These are phyloP conservation scores for Urtica urens DNA, from an alignment of 306 rosid genomes.

Conservation along the genomic window DNA sequence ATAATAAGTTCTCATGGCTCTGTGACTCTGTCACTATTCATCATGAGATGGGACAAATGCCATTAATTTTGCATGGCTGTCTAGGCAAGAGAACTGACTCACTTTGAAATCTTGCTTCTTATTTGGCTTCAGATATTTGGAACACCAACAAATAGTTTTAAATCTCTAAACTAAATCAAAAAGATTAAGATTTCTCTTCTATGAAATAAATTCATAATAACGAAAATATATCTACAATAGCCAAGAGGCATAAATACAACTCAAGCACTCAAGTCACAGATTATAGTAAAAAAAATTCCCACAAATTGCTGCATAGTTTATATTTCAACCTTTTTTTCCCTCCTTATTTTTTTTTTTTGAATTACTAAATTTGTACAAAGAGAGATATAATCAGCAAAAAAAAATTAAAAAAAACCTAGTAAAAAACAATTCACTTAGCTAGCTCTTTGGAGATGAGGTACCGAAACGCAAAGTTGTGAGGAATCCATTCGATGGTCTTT, in stretches of 20 bases:
- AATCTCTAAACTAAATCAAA: neutral
- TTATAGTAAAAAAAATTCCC: conserved; percentile 3
- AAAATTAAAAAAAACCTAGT: conserved; percentile 12
- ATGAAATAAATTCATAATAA: too few species aligned
- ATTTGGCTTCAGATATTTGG: neutral
- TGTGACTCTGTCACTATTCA: too few species aligned
- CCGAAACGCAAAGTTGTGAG: conserved; percentile 71
- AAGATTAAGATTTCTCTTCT: too few species aligned
- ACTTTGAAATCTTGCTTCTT: too few species aligned
- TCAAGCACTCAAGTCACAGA: too few species aligned
- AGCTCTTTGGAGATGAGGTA: conserved; percentile 80
- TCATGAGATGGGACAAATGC: neutral
- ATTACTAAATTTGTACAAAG: conserved; percentile 40
- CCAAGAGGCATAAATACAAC: too few species aligned
- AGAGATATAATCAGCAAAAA: conserved; percentile 7
- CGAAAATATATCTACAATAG: too few species aligned
- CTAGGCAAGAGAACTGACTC: neutral
- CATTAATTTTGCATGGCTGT: neutral
- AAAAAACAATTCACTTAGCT: conserved; percentile 33
- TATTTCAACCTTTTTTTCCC: conserved; percentile 1
- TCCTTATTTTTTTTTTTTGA: conserved; percentile 12
- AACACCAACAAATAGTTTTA: neutral
- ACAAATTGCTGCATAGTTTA: conserved; percentile 11
- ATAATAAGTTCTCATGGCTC: too few species aligned
- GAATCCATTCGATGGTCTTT: conserved; percentile 72